phyloP scores from a whole-genome alignment of 495 filamentous ascomycete species.

The Penicillium alfredii region DNA sequence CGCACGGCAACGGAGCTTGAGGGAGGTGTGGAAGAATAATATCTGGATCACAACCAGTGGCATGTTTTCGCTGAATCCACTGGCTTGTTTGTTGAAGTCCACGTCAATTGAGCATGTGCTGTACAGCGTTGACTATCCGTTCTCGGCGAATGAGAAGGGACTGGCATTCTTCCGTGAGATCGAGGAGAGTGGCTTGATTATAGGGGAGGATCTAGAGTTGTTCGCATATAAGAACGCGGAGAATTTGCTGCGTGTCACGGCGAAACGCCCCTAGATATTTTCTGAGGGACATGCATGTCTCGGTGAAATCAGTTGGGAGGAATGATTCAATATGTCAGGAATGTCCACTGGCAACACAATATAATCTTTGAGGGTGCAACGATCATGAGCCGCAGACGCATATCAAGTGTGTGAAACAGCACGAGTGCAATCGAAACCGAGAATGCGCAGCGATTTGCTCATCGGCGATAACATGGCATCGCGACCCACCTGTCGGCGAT shows the following conservation, averaged over 20 bases:
- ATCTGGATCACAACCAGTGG: conserved; percentile 34
- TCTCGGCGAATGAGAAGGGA: conserved; percentile 38
- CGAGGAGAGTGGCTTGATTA: conserved; percentile 45
- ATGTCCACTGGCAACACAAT: too few relatives aligned
- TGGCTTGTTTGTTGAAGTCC: conserved; percentile 42
- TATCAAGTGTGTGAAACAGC: too few relatives aligned
- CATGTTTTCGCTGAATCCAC: conserved; percentile 21
- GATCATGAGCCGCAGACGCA: too few relatives aligned
- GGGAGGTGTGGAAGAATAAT: conserved; percentile 38
- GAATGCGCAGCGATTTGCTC: too few relatives aligned
- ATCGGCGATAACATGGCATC: too few relatives aligned
- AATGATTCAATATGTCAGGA: too few relatives aligned
- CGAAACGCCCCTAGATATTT: too few relatives aligned
- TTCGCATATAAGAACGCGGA: conserved; percentile 54
- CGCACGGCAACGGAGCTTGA: conserved; percentile 17
- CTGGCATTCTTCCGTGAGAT: conserved; percentile 44
- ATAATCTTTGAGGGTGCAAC: too few relatives aligned
- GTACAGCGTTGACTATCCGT: conserved; percentile 58
- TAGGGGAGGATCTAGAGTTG: conserved; percentile 42
- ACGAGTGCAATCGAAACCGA: too few relatives aligned
- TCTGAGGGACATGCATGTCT: too few relatives aligned
- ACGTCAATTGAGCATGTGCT: conserved; percentile 48
- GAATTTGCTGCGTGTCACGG: conserved; percentile 40
- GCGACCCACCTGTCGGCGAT: too few relatives aligned
- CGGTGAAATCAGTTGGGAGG: too few relatives aligned